Evolutionary conservation across 176 grass and related monocot species (phyloP).

Genomic region (Oryza glumipatula): DNA sequence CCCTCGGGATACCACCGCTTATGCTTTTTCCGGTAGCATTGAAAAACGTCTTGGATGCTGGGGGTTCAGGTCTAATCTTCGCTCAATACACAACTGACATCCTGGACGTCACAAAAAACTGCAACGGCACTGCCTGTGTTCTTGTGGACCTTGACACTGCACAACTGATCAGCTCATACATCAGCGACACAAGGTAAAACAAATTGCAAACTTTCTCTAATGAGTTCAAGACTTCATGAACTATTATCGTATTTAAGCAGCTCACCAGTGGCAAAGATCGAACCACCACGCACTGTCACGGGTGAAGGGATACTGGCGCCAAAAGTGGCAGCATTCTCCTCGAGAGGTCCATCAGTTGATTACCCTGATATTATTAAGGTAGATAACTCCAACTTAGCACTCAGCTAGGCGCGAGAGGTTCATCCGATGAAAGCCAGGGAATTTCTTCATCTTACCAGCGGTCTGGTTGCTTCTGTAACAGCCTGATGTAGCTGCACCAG

Average conservation of each 20-base stretch:
- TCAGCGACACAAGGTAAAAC: background rate
- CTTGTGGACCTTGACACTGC: constrained; percentile 27
- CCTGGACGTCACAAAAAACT: background rate
- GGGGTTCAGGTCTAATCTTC: constrained; percentile 27
- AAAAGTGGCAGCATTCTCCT: constrained; percentile 40
- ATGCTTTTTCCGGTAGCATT: rapidly evolving
- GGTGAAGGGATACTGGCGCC: background rate
- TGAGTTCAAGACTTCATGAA: background rate
- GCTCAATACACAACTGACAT: background rate
- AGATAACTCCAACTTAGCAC: background rate
- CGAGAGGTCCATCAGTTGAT: constrained; percentile 28
- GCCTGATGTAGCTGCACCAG: constrained; percentile 44
- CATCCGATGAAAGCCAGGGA: background rate
- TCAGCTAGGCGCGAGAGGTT: too few relatives aligned
- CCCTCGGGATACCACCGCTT: background rate
- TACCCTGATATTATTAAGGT: constrained; percentile 34
- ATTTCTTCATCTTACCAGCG: background rate
- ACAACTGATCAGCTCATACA: background rate
- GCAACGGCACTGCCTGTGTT: constrained; percentile 26
- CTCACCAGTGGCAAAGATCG: constrained; percentile 36
- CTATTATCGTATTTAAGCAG: background rate
- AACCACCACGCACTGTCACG: background rate
- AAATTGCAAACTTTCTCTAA: constrained; percentile 4
- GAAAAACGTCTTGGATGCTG: background rate
- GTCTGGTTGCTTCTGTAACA: background rate